Percentiles rank a stretch among this genome's conserved stretches.
Conservation (phyloP, 371 early-diverging fungal species). For the Vairimorpha necatrix region DNA sequence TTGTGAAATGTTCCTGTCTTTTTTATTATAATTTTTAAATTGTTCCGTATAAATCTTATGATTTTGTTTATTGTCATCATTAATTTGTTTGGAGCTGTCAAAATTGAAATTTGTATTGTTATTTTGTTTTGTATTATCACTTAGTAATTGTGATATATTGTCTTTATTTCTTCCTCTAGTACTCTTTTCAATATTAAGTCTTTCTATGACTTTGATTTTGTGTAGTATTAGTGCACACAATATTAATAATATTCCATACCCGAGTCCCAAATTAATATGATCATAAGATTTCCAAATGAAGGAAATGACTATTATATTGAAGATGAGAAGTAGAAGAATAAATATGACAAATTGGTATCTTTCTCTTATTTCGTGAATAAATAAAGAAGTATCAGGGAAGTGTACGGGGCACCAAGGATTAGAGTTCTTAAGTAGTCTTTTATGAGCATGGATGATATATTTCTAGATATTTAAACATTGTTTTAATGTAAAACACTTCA, state of each 20-base stretch:
- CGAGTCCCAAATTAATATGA: not conserved
- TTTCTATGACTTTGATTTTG: slow-evolving; percentile 10
- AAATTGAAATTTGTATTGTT: not conserved
- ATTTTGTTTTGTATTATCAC: not conserved
- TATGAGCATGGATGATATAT: not conserved
- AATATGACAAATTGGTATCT: not conserved
- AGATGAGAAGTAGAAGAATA: not conserved
- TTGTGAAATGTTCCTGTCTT: not conserved
- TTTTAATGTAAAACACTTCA: too few relatives aligned
- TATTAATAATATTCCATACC: slow-evolving; percentile 23
- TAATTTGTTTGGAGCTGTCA: not conserved
- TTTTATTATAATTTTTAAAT: not conserved
- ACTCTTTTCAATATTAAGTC: not conserved
- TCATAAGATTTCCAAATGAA: not conserved
- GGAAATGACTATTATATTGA: not conserved
- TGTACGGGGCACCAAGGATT: not conserved
- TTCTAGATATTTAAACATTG: too few relatives aligned
- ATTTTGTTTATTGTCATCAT: not conserved
- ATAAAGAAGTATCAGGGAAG: not conserved
- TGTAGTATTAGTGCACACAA: slow-evolving; percentile 31
- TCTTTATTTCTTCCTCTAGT: not conserved
- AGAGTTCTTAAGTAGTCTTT: not conserved
- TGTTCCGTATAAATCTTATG: not conserved
- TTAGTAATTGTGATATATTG: not conserved
- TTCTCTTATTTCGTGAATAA: not conserved